Percentiles rank a stretch among this genome's conserved stretches.
phyloP scores from a whole-genome alignment of 2,329 filamentous ascomycete genomes.

The Ceratocystis huliohia region DNA sequence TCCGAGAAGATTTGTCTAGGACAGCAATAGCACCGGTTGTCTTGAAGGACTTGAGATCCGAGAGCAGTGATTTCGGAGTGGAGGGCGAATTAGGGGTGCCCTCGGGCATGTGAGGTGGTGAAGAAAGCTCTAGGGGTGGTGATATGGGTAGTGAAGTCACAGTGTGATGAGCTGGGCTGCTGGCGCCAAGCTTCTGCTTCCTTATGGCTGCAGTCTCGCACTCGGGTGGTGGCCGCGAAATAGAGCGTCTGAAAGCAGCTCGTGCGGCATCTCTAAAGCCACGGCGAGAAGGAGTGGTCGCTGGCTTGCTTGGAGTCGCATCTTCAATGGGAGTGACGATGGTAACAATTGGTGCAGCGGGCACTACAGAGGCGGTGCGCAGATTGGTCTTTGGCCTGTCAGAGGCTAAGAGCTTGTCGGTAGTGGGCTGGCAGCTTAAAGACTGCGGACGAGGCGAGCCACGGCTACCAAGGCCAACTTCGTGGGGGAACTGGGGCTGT shows the following conservation, averaged over 20 bases:
- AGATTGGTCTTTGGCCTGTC: not conserved
- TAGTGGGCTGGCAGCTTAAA: not conserved
- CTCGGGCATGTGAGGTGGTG: not conserved
- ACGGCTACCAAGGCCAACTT: not conserved
- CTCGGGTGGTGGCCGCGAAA: conserved; percentile 13
- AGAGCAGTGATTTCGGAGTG: not conserved
- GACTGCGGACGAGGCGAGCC: conserved; percentile 3
- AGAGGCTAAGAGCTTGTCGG: not conserved
- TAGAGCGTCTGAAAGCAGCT: conserved; percentile 15
- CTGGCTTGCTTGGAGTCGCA: not conserved
- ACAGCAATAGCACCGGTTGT: not conserved
- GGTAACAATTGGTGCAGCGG: conserved; percentile 15
- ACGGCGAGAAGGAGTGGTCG: conserved; percentile 3
- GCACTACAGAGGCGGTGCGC: not conserved
- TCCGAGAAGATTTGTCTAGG: not conserved
- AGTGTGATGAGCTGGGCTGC: conserved; percentile 15
- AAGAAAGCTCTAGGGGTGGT: not conserved
- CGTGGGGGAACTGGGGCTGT: conserved; percentile 1
- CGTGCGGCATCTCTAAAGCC: conserved; percentile 18
- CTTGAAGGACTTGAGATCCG: not conserved
- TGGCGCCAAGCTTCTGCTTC: conserved; percentile 3
- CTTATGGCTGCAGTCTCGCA: not conserved
- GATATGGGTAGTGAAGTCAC: conserved; percentile 13
- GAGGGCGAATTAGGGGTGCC: not conserved
- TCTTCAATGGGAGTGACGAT: conserved; percentile 10